Evolutionary conservation across 140 eudicot species (phyloP), one percentile per base, ranked within the genome.

Genomic region (Flaveria floridana): DNA sequence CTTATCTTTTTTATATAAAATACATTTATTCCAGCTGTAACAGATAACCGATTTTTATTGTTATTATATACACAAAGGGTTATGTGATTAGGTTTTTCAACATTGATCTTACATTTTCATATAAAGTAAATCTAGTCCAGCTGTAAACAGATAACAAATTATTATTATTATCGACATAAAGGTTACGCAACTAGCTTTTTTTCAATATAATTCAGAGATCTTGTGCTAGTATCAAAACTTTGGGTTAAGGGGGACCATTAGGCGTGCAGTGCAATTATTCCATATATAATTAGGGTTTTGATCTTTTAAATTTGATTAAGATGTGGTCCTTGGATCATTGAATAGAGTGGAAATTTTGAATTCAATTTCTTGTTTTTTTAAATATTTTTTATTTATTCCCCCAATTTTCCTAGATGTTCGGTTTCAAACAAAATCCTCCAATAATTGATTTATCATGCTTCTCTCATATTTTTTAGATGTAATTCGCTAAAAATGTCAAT

Each of bases 241-340:
- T 70, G 72, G 72, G 14, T 20, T 50, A 80, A 74, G 84, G 84
- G 84, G 84, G 84, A 80, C 84, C 84, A 80, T 75, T 75, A 75
- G 77, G 84, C 84, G 81, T 80, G 84, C 84, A 75, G 11, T 61
- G 72, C 59, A 25, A 69, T 75, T 75, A 75, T 70, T 61, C 80
- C 77, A 75, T 80, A 75, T 75, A 50, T 69, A 75, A 75, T 59
- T 37, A 48, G 34, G 19, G 80, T 59, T 73, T 68, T 59, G 77
- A 68, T 80, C 70, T 61, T 37, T 63, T 59, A 44, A 74, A 61
- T 41, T 80, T 68, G 84, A 70, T 69, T 80, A 59, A 68, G 63
- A 69, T 68, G 84, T 80, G 84, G 84, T 80, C 84, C 84, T 80
- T 70, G 41, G 77, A 51, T 69, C 81, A 75, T 80, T 75, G 84